Evolutionary conservation across 805 yeast species (phyloP).

Genomic region (Spathaspora arborariae): DNA sequence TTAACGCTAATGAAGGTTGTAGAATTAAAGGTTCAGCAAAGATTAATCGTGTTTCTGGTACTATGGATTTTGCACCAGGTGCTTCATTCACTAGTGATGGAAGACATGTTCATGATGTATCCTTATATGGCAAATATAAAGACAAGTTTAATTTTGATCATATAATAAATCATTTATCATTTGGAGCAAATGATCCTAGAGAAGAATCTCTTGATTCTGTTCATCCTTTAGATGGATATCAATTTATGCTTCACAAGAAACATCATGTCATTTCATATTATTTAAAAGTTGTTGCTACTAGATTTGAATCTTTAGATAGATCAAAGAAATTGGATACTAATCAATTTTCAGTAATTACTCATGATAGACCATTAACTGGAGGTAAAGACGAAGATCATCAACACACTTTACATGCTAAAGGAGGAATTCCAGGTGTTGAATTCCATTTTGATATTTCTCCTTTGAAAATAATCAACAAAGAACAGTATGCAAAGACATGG

Average conservation of each 20-base stretch:
- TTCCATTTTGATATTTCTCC: constrained; percentile 91
- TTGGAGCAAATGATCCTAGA: constrained; percentile 48
- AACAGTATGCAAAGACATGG: constrained; percentile 71
- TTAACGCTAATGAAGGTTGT: constrained; percentile 73
- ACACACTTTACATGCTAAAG: constrained; percentile 72
- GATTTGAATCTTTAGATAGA: constrained; percentile 67
- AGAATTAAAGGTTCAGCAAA: constrained; percentile 74
- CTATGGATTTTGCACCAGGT: constrained; percentile 96
- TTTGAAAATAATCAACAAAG: constrained; percentile 81
- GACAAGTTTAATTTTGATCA: constrained; percentile 74
- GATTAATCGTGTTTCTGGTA: constrained; percentile 84
- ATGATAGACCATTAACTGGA: constrained; percentile 79
- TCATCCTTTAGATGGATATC: constrained; percentile 64
- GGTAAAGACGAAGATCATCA: constrained; percentile 92
- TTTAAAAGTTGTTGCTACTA: constrained; percentile 85
- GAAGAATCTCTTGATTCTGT: constrained; percentile 29
- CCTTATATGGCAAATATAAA: constrained; percentile 56
- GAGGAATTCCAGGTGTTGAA: constrained; percentile 89
- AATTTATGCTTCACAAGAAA: constrained; percentile 43
- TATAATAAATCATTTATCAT: constrained; percentile 72
- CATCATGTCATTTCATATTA: constrained; percentile 70
- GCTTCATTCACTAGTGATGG: constrained; percentile 57
- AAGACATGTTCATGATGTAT: constrained; percentile 80
- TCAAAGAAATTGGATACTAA: constrained; percentile 62
- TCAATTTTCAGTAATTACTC: constrained; percentile 85